Conservation (phyloP, 2,329 filamentous ascomycete species). For the Fusarium napiforme region DNA sequence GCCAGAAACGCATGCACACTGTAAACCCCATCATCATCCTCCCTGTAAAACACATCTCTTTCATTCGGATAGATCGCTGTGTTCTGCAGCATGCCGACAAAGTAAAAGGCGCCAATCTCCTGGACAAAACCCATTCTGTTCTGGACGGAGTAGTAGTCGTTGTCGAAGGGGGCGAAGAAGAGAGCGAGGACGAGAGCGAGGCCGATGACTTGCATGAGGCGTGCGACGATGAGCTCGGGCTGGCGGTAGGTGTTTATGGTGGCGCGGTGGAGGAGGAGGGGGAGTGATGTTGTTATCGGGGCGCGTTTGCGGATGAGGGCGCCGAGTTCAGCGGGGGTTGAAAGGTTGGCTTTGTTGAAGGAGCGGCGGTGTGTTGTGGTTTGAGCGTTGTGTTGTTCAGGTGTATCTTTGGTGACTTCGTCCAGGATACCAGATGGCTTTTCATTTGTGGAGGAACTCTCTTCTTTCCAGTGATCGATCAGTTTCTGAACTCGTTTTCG, state of each 20-base stretch:
- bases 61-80: conserved; percentile 79
- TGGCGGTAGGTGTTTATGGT: conserved; percentile 76
- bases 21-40: conserved; percentile 79
- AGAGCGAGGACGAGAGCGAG: conserved; percentile 71
- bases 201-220: conserved; percentile 74
- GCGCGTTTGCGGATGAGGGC: conserved; percentile 72
- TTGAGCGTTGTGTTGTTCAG: not conserved
- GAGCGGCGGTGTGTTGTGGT: conserved; percentile 51
- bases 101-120: conserved; percentile 77
- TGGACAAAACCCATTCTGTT: conserved; percentile 79
- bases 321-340: conserved; percentile 77
- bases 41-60: conserved; percentile 80
- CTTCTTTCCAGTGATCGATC: conserved; percentile 66
- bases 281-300: conserved; percentile 70
- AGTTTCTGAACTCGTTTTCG: conserved; percentile 70
- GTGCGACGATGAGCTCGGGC: conserved; percentile 70
- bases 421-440: conserved; percentile 47
- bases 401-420: conserved; percentile 33
- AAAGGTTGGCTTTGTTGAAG: conserved; percentile 59
- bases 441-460: conserved; percentile 2
- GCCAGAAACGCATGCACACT: conserved; percentile 76
- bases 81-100: conserved; percentile 83
- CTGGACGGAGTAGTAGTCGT: conserved; percentile 76
- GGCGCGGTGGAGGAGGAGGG: conserved; percentile 74
- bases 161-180: conserved; percentile 77